phyloP scores from a whole-genome alignment of 2,329 filamentous ascomycete species.

The Sarocladium kiliense region DNA sequence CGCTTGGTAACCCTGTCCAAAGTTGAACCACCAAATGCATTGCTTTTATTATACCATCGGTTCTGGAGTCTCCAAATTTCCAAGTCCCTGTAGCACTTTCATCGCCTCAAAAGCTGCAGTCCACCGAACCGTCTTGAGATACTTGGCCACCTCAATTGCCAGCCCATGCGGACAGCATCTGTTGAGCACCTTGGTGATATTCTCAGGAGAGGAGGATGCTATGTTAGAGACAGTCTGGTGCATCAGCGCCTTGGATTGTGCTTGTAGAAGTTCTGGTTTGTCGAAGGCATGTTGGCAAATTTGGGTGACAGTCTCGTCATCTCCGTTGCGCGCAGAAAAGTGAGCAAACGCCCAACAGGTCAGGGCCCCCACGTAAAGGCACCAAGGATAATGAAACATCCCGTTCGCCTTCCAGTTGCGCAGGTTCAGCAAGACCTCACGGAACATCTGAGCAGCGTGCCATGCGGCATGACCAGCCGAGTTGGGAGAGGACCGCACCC shows the following conservation, averaged over 20 bases:
- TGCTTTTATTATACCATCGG: no score
- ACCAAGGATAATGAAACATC: conserved; percentile 58
- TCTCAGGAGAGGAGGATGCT: not conserved
- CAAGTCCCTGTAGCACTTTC: not conserved
- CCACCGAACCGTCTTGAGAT: conserved; percentile 2
- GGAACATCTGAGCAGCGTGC: conserved; percentile 49
- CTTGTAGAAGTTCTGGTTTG: not conserved
- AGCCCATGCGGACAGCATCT: conserved; percentile 1
- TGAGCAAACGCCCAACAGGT: conserved; percentile 55
- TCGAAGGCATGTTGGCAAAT: not conserved
- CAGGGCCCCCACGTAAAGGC: conserved; percentile 53
- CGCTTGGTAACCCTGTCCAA: no score
- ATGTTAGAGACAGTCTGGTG: conserved; percentile 4
- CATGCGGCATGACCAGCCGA: conserved; percentile 32
- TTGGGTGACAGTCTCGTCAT: not conserved
- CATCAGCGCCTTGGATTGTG: not conserved
- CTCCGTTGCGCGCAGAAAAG: not conserved
- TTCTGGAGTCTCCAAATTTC: no score
- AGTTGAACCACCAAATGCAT: no score
- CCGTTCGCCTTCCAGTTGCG: conserved; percentile 47
- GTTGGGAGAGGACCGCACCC: conserved; percentile 27
- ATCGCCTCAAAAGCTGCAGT: conserved; percentile 2
- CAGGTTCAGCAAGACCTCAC: conserved; percentile 42
- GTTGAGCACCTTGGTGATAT: not conserved
- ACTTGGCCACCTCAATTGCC: not conserved